Evolutionary conservation across 192 early-diverging fungal species (phyloP).

Genomic region (Funneliformis geosporum): DNA sequence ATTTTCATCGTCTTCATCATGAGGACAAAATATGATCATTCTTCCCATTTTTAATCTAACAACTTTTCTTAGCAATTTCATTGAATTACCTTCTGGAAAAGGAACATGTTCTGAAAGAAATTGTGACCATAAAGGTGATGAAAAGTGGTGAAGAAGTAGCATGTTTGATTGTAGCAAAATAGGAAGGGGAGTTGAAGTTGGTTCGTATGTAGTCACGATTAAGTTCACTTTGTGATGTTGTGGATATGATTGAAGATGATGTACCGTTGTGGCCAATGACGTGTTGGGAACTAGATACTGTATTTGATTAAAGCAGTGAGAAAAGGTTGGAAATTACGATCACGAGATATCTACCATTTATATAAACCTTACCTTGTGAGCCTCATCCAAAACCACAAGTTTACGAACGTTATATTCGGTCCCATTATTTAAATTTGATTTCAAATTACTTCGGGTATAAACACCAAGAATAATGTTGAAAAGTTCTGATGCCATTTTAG

Average conservation of each 20-base stretch:
- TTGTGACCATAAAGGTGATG: constrained; percentile 14
- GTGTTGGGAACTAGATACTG: neutral
- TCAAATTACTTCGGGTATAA: neutral
- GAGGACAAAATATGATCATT: neutral
- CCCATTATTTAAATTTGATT: neutral
- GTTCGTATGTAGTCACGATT: neutral
- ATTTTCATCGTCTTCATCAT: neutral
- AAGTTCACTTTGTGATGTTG: neutral
- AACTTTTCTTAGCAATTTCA: neutral
- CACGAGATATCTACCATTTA: neutral
- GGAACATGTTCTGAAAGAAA: constrained; percentile 1
- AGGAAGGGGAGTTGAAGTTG: neutral
- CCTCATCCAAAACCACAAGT: constrained; percentile 12
- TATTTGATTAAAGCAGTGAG: no score
- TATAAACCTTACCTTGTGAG: neutral
- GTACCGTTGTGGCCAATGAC: neutral
- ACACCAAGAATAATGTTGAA: constrained; percentile 5
- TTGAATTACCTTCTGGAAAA: neutral
- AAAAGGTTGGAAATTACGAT: neutral
- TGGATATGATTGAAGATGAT: constrained; percentile 8
- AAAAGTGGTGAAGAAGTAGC: constrained; percentile 4
- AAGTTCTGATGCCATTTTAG: constrained; percentile 5
- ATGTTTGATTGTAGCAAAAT: constrained; percentile 7
- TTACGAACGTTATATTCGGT: neutral
- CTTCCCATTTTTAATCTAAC: neutral